Percentiles rank a stretch among this genome's conserved stretches.
Evolutionary conservation across 2,329 filamentous ascomycete genomes (phyloP).

Genomic region (Zasmidium citrigriseum): DNA sequence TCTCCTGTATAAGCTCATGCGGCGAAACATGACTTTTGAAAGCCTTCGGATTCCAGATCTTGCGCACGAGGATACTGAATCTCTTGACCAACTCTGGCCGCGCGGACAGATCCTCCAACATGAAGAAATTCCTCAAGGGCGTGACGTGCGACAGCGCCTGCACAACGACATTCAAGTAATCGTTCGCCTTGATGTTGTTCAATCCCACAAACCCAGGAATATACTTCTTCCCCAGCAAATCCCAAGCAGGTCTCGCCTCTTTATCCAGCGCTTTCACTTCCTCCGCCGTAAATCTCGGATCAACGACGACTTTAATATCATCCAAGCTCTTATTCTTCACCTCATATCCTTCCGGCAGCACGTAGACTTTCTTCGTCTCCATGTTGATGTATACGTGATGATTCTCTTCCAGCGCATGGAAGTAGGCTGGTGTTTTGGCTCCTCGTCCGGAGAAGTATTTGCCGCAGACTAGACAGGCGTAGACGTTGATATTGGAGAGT

Average conservation of each 20-base stretch:
- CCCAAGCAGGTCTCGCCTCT: slow-evolving; percentile 63
- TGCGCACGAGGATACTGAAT: slow-evolving; percentile 86
- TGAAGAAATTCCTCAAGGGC: slow-evolving; percentile 86
- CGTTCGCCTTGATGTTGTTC: slow-evolving; percentile 99
- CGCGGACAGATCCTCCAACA: slow-evolving; percentile 77
- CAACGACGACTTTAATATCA: slow-evolving; percentile 97
- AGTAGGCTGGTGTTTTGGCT: slow-evolving; percentile 93
- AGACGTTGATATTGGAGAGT: slow-evolving; percentile 97
- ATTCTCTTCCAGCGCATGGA: slow-evolving; percentile 89
- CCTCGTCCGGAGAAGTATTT: slow-evolving; percentile 96
- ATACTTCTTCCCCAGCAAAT: slow-evolving; percentile 81
- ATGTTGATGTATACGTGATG: slow-evolving; percentile 99
- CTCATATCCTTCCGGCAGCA: slow-evolving; percentile 94
- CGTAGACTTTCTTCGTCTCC: slow-evolving; percentile 86
- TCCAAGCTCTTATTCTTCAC: slow-evolving; percentile 92
- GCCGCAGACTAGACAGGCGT: slow-evolving; percentile 96
- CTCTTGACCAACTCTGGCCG: slow-evolving; percentile 82
- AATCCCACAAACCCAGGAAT: slow-evolving; percentile 94
- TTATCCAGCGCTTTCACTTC: slow-evolving; percentile 81
- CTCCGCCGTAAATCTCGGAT: slow-evolving; percentile 78
- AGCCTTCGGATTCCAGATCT: slow-evolving; percentile 95
- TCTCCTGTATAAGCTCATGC: slow-evolving; percentile 93
- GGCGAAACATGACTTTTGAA: slow-evolving; percentile 97
- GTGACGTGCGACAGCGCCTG: slow-evolving; percentile 88
- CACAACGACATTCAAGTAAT: slow-evolving; percentile 94